Conservation (phyloP, 106 monocot genomes). For the Acanthochlamys bracteata region DNA sequence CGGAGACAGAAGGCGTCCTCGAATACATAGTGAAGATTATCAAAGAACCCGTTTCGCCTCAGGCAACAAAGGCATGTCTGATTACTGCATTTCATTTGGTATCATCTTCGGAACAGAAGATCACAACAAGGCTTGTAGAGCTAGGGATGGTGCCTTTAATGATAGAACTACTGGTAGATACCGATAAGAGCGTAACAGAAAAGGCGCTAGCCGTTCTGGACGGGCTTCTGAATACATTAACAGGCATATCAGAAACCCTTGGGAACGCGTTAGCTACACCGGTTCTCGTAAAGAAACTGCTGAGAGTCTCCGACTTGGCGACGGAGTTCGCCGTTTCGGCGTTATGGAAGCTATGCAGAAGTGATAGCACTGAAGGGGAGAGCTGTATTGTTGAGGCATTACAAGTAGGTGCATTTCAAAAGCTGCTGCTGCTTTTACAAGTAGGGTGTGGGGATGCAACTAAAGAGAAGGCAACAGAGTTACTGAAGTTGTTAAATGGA, state of each 20-base stretch:
- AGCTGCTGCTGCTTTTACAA: constrained; percentile 46
- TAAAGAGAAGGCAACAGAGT: constrained; percentile 42
- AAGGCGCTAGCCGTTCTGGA: constrained; percentile 55
- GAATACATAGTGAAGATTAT: constrained; percentile 25
- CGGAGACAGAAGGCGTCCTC: constrained; percentile 11
- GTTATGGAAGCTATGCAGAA: constrained; percentile 59
- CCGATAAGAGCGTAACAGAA: constrained; percentile 38
- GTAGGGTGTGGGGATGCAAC: constrained; percentile 29
- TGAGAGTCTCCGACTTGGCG: constrained; percentile 47
- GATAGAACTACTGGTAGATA: constrained; percentile 46
- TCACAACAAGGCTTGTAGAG: constrained; percentile 12
- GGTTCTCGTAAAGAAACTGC: constrained; percentile 64
- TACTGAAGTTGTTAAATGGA: constrained; percentile 40
- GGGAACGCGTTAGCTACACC: constrained; percentile 45
- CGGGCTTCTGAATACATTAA: constrained; percentile 14
- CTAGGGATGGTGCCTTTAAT: constrained; percentile 30
- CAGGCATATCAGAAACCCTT: constrained; percentile 20
- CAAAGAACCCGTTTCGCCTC: constrained; percentile 33
- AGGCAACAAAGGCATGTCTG: constrained; percentile 13
- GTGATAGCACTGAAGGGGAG: not conserved
- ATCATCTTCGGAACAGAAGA: constrained; percentile 3
- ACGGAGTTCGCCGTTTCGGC: constrained; percentile 65
- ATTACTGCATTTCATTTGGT: not conserved
- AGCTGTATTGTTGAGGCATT: constrained; percentile 23
- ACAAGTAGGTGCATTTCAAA: constrained; percentile 51